Evolutionary conservation across 2,329 filamentous ascomycete genomes (phyloP).

Genomic region (Rutstroemia sydowiana): DNA sequence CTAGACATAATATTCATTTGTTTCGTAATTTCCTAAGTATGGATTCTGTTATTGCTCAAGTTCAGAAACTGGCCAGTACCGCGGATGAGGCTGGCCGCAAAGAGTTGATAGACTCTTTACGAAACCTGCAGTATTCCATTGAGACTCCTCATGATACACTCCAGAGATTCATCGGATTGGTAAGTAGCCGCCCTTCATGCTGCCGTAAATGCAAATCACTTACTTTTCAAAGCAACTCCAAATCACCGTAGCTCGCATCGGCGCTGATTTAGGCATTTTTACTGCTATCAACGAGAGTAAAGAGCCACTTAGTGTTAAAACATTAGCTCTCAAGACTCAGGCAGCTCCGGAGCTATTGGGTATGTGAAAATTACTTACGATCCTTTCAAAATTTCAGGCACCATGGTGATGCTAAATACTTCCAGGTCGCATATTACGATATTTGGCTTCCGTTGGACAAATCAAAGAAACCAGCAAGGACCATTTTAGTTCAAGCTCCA

Average conservation of each 20-base stretch:
- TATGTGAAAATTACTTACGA: neutral
- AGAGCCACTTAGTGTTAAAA: slow-evolving; percentile 11
- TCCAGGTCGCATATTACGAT: slow-evolving; percentile 29
- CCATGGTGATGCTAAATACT: no score
- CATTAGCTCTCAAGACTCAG: slow-evolving; percentile 21
- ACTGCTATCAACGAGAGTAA: slow-evolving; percentile 13
- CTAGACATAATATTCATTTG: no score
- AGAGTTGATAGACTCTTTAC: slow-evolving; percentile 4
- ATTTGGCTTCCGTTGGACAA: slow-evolving; percentile 28
- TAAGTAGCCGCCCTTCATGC: neutral
- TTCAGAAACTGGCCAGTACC: neutral
- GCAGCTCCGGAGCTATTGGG: slow-evolving; percentile 25
- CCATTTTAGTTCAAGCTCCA: slow-evolving; percentile 26
- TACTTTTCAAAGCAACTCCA: neutral
- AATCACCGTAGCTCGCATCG: slow-evolving; percentile 3
- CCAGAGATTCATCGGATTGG: neutral
- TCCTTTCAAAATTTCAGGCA: neutral
- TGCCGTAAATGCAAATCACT: neutral
- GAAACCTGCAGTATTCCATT: slow-evolving; percentile 1
- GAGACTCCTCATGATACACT: slow-evolving; percentile 9
- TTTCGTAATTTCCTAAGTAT: neutral
- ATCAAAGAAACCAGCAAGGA: slow-evolving; percentile 27
- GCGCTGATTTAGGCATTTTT: slow-evolving; percentile 19
- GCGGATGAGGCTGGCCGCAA: neutral
- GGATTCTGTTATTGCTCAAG: neutral